These are phyloP conservation scores for Lasiosphaeria ovina DNA, from an alignment of 495 filamentous ascomycete genomes.

Conservation along the genomic window DNA sequence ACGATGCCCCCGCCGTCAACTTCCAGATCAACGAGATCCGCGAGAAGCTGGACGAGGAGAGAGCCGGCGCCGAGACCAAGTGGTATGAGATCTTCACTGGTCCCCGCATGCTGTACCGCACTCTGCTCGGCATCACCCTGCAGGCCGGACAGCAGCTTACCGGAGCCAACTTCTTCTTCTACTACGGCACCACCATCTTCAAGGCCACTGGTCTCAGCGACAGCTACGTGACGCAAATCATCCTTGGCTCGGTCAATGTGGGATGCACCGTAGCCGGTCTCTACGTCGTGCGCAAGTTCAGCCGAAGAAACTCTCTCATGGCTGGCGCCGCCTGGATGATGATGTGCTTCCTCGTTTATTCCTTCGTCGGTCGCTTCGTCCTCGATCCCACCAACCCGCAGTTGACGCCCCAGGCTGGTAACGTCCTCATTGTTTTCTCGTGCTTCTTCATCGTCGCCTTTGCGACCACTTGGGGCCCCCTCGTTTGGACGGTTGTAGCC, in stretches of 20 bases:
- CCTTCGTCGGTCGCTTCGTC: slow-evolving; percentile 62
- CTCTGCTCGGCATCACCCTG: slow-evolving; percentile 63
- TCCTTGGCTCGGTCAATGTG: slow-evolving; percentile 73
- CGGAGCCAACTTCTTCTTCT: slow-evolving; percentile 80
- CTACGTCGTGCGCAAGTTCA: slow-evolving; percentile 68
- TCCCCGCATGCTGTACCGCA: slow-evolving; percentile 71
- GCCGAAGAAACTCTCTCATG: slow-evolving; percentile 66
- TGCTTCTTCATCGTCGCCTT: slow-evolving; percentile 66
- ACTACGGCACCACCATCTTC: slow-evolving; percentile 77
- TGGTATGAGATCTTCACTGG: slow-evolving; percentile 70
- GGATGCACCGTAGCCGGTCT: slow-evolving; percentile 69
- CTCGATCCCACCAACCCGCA: slow-evolving; percentile 48
- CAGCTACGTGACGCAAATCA: slow-evolving; percentile 70
- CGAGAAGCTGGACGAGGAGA: slow-evolving; percentile 59
- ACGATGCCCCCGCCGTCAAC: slow-evolving; percentile 61
- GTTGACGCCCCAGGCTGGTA: slow-evolving; percentile 59
- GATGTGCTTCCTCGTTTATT: slow-evolving; percentile 71
- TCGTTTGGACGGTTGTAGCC: slow-evolving; percentile 75
- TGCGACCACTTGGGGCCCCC: slow-evolving; percentile 78
- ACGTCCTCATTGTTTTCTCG: slow-evolving; percentile 77
- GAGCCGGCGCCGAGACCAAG: slow-evolving; percentile 55
- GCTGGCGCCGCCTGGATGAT: slow-evolving; percentile 67
- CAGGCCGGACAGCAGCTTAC: slow-evolving; percentile 72
- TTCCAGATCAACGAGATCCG: slow-evolving; percentile 74
- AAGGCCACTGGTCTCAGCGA: slow-evolving; percentile 63